Base-by-base conservation (phyloP, 495 filamentous ascomycete species). In the Trichoderma reesei region DNA sequence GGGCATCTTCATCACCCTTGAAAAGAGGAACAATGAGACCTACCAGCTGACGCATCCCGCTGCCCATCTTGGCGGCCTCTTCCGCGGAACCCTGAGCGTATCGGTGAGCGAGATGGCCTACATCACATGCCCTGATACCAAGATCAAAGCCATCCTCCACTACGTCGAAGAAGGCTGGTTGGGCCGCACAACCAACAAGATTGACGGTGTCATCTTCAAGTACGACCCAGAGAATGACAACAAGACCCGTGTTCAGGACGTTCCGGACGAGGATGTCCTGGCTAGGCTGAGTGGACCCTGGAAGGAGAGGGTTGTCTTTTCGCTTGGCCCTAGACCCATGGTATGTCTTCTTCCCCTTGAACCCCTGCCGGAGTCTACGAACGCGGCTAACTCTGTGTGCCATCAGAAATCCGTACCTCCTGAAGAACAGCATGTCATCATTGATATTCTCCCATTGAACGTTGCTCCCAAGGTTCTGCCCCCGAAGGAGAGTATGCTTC, bases 101-200 rank as follows among this genome's bases (percentile, higher is more conserved):
- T 92, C 86, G 31, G 94, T 98, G 11, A 85, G 92, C 26, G 94
- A 98, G 68, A 82, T 84, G 66, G 93, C 89, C 69, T 96, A 89
- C 71, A 77, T 97, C 54, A 90, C 87, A 9, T 98, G 94, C 72
- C 81, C 85, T 5, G 89, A 90, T 75, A 96, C 91, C 1, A 88
- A 86, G 66, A 85, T 93, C 68, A 97, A 97, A 72, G 87, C 86
- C 5, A 96, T 98, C 63, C 74, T 98, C 18, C 86, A 92, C 65
- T 98, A 98, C 73, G 73, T 91, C 60, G 93, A 97, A 67, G 95
- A 98, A 62, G 90, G 91, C 39, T 98, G 95, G 93, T 82, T 97
- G 9, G 90, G 91, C 51, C 90, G 90, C 63, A 84, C 91, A 41
- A 92, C 95, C 65, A 93, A 98, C 72, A 89, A 87, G 71, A 85